Evolutionary conservation across 2,329 filamentous ascomycete genomes (phyloP).

Genomic region (Trichophyton benhamiae): DNA sequence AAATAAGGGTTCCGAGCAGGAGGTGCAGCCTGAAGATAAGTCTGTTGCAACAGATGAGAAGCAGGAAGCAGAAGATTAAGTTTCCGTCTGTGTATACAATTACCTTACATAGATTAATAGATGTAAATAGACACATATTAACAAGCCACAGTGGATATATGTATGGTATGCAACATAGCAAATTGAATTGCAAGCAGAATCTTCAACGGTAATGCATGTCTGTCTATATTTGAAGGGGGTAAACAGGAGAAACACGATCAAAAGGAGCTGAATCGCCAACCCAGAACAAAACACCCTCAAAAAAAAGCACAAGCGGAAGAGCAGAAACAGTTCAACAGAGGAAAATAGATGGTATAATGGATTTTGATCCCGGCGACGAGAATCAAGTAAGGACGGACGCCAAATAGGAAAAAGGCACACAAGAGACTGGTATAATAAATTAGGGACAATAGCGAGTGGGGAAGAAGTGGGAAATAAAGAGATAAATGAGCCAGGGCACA

Average conservation of each 20-base stretch:
- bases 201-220: constrained; percentile 1
- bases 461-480: constrained; percentile 2
- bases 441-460: constrained; percentile 6
- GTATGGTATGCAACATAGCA: background rate
- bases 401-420: constrained; percentile 7
- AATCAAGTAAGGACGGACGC: background rate
- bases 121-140: background rate
- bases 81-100: background rate
- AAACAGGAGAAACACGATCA: constrained; percentile 7
- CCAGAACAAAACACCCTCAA: constrained; percentile 1
- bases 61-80: background rate
- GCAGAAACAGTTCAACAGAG: background rate
- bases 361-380: background rate
- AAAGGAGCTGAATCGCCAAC: background rate
- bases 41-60: background rate
- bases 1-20: background rate
- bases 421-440: background rate
- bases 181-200: background rate
- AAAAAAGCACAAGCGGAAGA: background rate
- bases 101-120: background rate
- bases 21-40: background rate
- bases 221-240: constrained; percentile 7
- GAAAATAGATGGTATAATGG: constrained; percentile 2
- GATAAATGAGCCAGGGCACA: constrained; percentile 10
- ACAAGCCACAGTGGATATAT: background rate